Percentiles rank a stretch among this genome's conserved stretches.
phyloP scores from a whole-genome alignment of 202 grass and related monocot genomes.

The Musa balbisiana region DNA sequence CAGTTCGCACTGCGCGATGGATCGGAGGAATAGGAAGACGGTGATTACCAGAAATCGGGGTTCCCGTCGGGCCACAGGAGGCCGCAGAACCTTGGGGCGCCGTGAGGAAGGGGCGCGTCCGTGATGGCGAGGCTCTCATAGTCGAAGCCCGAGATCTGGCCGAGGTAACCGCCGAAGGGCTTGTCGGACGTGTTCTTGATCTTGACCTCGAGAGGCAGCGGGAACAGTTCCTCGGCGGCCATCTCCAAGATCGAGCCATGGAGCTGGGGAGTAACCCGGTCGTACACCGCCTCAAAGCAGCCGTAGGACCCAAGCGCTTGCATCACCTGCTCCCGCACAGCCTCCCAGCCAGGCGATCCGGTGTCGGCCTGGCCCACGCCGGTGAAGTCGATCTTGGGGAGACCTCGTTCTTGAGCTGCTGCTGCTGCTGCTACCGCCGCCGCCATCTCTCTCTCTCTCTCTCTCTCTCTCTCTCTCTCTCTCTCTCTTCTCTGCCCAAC shows the following conservation, averaged over 20 bases:
- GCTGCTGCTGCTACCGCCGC: neutral
- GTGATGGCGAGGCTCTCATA: constrained; percentile 62
- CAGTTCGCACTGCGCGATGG: neutral
- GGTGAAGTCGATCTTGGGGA: constrained; percentile 51
- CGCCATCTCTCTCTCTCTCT: neutral
- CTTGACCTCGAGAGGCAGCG: constrained; percentile 50
- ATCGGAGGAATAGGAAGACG: neutral
- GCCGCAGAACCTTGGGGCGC: constrained; percentile 30
- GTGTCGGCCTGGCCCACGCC: constrained; percentile 15
- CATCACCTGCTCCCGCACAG: constrained; percentile 36
- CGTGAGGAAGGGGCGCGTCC: constrained; percentile 19
- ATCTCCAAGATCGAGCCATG: constrained; percentile 30
- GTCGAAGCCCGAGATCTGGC: constrained; percentile 29
- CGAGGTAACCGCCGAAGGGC: constrained; percentile 58
- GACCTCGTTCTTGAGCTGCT: neutral
- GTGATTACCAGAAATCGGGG: constrained; percentile 33
- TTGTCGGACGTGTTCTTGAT: constrained; percentile 44
- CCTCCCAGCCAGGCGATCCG: constrained; percentile 23
- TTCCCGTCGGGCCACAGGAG: constrained; percentile 47
- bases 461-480: neutral
- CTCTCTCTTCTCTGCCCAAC: neutral
- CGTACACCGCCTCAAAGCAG: constrained; percentile 62
- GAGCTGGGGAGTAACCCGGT: constrained; percentile 22
- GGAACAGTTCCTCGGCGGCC: constrained; percentile 46
- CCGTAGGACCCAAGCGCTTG: constrained; percentile 39